These are phyloP conservation scores for Cyathus striatus DNA, from an alignment of 768 basidiomycete species.

Conservation along the genomic window DNA sequence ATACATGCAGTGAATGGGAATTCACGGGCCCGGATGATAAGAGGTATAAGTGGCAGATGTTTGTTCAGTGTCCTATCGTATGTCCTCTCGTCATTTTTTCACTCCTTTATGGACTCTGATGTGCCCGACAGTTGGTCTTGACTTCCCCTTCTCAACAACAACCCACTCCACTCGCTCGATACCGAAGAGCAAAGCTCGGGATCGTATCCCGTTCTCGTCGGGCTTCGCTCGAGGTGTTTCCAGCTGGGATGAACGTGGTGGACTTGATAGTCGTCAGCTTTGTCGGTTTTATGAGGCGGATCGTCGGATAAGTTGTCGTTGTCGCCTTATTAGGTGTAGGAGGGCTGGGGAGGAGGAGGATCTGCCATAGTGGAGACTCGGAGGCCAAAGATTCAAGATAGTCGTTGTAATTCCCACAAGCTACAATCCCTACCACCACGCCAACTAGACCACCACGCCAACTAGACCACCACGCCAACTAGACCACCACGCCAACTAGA, in stretches of 20 bases:
- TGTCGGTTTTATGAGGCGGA: slow-evolving; percentile 21
- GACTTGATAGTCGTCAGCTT: slow-evolving; percentile 28
- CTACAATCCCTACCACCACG: no score
- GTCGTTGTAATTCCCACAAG: no score
- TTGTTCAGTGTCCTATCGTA: neutral
- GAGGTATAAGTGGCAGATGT: neutral
- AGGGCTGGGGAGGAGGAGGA: no score
- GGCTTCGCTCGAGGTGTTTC: slow-evolving; percentile 29
- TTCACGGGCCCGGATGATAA: neutral
- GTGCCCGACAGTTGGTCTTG: neutral
- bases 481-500: no score
- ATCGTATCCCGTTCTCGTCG: slow-evolving; percentile 28
- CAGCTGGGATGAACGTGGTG: slow-evolving; percentile 20
- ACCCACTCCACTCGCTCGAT: slow-evolving; percentile 23
- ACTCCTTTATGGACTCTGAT: neutral
- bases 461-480: no score
- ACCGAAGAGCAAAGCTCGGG: slow-evolving; percentile 28
- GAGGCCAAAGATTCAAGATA: no score
- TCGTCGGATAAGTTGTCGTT: no score
- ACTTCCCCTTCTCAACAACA: neutral
- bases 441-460: no score
- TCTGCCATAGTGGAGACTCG: no score
- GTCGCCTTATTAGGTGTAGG: no score
- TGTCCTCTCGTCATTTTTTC: neutral
- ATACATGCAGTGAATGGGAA: no score